Evolutionary conservation across 495 filamentous ascomycete genomes (phyloP).

Genomic region (Aspergillus nidulans): DNA sequence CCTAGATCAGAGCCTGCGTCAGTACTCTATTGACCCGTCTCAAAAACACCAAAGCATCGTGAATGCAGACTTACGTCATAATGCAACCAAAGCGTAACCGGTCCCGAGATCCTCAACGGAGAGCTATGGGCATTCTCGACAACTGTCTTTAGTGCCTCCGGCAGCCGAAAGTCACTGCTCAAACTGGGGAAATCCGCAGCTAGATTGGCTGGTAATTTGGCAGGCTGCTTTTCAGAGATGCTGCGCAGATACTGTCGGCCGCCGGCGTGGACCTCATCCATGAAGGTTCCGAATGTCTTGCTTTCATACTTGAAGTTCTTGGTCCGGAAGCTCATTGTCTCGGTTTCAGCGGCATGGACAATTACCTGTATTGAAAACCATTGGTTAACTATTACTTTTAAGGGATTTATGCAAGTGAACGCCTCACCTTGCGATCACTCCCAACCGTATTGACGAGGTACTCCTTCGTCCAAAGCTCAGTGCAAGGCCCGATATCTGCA

Average conservation of each 20-base stretch:
- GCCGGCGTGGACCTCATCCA: conserved; percentile 56
- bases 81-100: conserved; percentile 87
- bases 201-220: conserved; percentile 63
- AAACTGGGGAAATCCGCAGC: conserved; percentile 66
- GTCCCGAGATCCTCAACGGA: conserved; percentile 73
- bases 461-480: conserved; percentile 59
- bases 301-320: conserved; percentile 81
- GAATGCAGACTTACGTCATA: conserved; percentile 61
- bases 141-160: conserved; percentile 56
- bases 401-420: conserved; percentile 9
- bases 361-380: conserved; percentile 49
- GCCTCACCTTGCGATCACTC: conserved; percentile 53
- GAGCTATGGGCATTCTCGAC: conserved; percentile 68
- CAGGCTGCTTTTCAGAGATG: conserved; percentile 62
- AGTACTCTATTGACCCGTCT: not conserved
- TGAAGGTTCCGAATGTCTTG: conserved; percentile 63
- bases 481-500: conserved; percentile 63
- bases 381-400: conserved; percentile 10
- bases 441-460: conserved; percentile 66
- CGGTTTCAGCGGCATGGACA: conserved; percentile 60
- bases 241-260: conserved; percentile 72
- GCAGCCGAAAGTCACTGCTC: conserved; percentile 65
- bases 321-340: conserved; percentile 69
- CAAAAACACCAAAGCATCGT: not conserved
- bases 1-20: conserved; percentile 33